Evolutionary conservation across 176 grass and related monocot genomes (phyloP).

Genomic region (Oryza meyeriana): DNA sequence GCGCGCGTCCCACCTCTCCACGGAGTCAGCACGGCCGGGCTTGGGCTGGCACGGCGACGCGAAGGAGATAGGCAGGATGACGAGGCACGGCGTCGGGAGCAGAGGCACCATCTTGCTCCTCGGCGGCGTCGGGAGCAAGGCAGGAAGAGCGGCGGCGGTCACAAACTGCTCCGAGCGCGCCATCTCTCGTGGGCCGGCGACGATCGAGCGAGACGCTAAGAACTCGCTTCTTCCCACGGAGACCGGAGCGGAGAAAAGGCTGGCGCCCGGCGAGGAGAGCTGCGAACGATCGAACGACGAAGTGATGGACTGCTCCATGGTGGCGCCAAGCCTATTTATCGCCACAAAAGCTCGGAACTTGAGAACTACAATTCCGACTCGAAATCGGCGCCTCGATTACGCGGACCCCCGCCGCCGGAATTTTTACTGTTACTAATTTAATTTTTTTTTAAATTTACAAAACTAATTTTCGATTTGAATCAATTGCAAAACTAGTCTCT

Average conservation of each 20-base stretch:
- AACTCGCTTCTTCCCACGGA: neutral
- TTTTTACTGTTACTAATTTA: no score
- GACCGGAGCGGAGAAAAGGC: neutral
- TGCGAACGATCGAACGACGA: neutral
- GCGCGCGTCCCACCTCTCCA: constrained; percentile 3
- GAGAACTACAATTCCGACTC: neutral
- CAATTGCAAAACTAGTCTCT: no score
- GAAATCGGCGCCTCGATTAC: neutral
- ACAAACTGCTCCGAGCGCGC: neutral
- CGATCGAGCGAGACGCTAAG: neutral
- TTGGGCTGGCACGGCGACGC: neutral
- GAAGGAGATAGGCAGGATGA: neutral
- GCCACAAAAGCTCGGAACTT: neutral
- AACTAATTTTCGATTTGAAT: no score
- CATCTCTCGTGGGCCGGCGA: neutral
- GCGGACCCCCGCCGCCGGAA: no score
- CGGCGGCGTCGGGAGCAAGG: neutral
- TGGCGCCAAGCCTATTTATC: neutral
- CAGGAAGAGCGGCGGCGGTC: neutral
- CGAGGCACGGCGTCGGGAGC: neutral
- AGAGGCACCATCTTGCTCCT: neutral
- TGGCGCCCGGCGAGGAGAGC: neutral
- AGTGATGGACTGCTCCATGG: neutral
- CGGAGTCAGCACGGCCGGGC: neutral
- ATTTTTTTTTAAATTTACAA: no score